Evolutionary conservation across 1,284 basidiomycete genomes (phyloP).

Genomic region (Fomes fomentarius): DNA sequence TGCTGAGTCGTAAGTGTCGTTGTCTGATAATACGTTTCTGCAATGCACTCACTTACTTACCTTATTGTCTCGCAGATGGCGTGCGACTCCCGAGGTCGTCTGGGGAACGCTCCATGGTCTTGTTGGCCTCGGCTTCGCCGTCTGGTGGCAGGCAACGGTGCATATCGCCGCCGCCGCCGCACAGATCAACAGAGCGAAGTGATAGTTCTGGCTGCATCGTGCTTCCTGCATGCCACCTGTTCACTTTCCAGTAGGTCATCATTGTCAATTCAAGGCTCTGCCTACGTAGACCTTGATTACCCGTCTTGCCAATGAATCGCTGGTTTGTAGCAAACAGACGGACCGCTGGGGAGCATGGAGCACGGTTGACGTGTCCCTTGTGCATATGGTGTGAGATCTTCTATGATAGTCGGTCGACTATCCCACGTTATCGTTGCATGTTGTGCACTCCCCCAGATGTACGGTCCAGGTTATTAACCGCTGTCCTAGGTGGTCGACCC

Average conservation of each 20-base stretch:
- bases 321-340: too few relatives aligned
- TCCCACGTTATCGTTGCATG: too few relatives aligned
- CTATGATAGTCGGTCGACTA: too few relatives aligned
- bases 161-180: slow-evolving; percentile 43
- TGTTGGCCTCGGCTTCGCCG: slow-evolving; percentile 64
- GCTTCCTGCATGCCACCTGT: not conserved
- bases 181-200: slow-evolving; percentile 38
- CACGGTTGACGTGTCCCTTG: too few relatives aligned
- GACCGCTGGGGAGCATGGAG: too few relatives aligned
- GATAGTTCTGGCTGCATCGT: not conserved
- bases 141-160: slow-evolving; percentile 78
- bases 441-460: too few relatives aligned
- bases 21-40: not conserved
- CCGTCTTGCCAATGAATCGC: too few relatives aligned
- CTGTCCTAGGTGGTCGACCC: too few relatives aligned
- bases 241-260: not conserved
- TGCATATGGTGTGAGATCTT: too few relatives aligned
- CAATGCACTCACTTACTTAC: not conserved
- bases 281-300: too few relatives aligned
- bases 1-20: slow-evolving; percentile 57
- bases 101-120: slow-evolving; percentile 76
- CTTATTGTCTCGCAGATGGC: slow-evolving; percentile 50
- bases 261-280: too few relatives aligned
- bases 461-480: too few relatives aligned
- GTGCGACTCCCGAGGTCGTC: slow-evolving; percentile 64